A percentile compares a stretch with the other conserved stretches of the same genome.
Evolutionary conservation across 2,329 filamentous ascomycete species (phyloP).

Genomic region (Calonectria montana): DNA sequence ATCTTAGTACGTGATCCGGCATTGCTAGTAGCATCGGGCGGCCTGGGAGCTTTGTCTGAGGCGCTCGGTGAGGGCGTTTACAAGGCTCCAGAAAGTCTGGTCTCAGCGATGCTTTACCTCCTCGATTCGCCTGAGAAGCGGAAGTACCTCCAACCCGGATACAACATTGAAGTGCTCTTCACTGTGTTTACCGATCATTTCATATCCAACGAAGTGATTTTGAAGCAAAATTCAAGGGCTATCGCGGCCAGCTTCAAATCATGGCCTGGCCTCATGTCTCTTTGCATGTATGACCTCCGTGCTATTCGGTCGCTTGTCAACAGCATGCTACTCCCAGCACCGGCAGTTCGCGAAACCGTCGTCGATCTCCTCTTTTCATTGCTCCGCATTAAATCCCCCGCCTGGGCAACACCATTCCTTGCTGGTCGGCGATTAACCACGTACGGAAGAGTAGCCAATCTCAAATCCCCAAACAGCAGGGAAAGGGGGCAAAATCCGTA

Average conservation of each 20-base stretch:
- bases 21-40: conserved; percentile 84
- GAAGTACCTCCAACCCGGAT: conserved; percentile 85
- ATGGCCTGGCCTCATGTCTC: conserved; percentile 90
- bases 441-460: conserved; percentile 91
- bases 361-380: conserved; percentile 86
- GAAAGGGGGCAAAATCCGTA: conserved; percentile 62
- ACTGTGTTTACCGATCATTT: conserved; percentile 91
- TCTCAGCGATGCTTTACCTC: conserved; percentile 88
- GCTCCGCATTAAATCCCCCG: conserved; percentile 90
- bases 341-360: conserved; percentile 76
- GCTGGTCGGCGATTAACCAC: conserved; percentile 93
- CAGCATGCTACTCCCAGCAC: conserved; percentile 70
- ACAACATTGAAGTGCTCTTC: conserved; percentile 89
- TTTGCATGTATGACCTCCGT: conserved; percentile 89
- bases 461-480: conserved; percentile 72
- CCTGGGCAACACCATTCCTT: conserved; percentile 93
- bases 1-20: conserved; percentile 88
- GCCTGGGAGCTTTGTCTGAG: conserved; percentile 88
- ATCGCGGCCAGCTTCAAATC: conserved; percentile 91
- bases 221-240: conserved; percentile 92
- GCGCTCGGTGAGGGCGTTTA: conserved; percentile 91
- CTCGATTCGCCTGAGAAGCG: conserved; percentile 86
- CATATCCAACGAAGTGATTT: conserved; percentile 65
- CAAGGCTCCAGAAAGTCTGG: conserved; percentile 90
- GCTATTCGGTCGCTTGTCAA: conserved; percentile 82